Base-by-base conservation (phyloP, 768 basidiomycete genomes). In the Scleroderma bovista region DNA sequence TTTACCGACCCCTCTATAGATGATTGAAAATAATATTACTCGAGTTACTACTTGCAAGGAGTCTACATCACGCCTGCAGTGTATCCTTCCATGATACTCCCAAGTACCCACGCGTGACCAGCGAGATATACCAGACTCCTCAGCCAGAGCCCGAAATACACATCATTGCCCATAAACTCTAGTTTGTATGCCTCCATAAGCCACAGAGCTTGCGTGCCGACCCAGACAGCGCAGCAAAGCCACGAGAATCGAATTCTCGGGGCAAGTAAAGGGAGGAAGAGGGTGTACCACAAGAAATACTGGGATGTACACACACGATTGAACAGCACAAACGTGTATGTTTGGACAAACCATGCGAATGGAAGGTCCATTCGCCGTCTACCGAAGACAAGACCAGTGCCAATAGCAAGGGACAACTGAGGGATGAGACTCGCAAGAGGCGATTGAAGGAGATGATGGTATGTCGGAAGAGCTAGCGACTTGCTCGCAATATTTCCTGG, bases 231-330 rank as follows among this genome's bases (percentile, higher is more conserved):
- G 1, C 77, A 43, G 43, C 78, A 76, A 6, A 65, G 52, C 16
- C 68, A 65, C 1, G 82, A 72, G 40, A 91, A 72, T 1, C 69
- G 65, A 0, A 96, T 67, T 3, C 69, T 75, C 0, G 92, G 87
- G 3, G 93, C 75, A 20, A 95, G 72, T 3, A 93, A 76, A 0
- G 95, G 93, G 0, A 98, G 68, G 52, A 98, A 80, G 44, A 93
- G 80, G 13, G 92, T 80, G 63, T 93, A 97, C 96, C 96, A 99
- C 34, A 95, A 75, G 70, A 98, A 99, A 67, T 99, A 99, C 88
- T 98, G 68, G 1, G 93, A 96, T 0, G 96, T 99, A 77, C 94
- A 96, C 45, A 99, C 96, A 67, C 95, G 94, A 67, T 98, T 99
- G 73, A 98, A 95, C 8, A 92, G 69, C n/a, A 97, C 94, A 60